Percentiles rank a stretch among this genome's conserved stretches.
phyloP scores from a whole-genome alignment of 2,329 filamentous ascomycete species.

The Hortaea sp. region DNA sequence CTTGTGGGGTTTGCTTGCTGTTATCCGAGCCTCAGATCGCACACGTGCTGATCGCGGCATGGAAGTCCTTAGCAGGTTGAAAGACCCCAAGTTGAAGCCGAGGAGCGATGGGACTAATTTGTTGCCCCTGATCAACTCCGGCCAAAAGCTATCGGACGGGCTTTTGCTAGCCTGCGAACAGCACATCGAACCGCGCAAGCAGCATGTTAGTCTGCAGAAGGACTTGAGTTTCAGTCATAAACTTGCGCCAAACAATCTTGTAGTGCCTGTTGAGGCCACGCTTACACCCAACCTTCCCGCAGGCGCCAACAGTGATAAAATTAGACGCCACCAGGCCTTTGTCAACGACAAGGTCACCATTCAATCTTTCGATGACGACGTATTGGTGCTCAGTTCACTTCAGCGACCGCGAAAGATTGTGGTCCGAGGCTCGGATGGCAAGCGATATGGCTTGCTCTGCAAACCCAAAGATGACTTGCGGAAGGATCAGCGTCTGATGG shows the following conservation, averaged over 20 bases:
- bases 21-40: constrained; percentile 68
- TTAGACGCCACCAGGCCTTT: constrained; percentile 72
- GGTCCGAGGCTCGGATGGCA: constrained; percentile 80
- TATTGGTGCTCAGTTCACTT: constrained; percentile 79
- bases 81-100: constrained; percentile 43
- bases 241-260: constrained; percentile 68
- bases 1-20: constrained; percentile 80
- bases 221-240: constrained; percentile 80
- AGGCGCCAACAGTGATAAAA: constrained; percentile 57
- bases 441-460: constrained; percentile 79
- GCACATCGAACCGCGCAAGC: constrained; percentile 59
- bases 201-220: constrained; percentile 63
- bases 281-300: constrained; percentile 71
- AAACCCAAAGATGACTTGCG: constrained; percentile 97
- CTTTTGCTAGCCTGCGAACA: constrained; percentile 71
- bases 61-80: constrained; percentile 23
- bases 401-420: constrained; percentile 87
- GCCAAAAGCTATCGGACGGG: constrained; percentile 74
- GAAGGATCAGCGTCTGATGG: constrained; percentile 96
- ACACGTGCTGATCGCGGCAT: constrained; percentile 52
- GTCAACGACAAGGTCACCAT: constrained; percentile 79
- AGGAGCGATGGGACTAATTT: constrained; percentile 54
- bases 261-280: constrained; percentile 79
- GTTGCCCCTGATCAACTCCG: constrained; percentile 61
- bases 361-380: constrained; percentile 69